Evolutionary conservation across 2,329 filamentous ascomycete genomes (phyloP).

Genomic region (Xylaria polymorpha): DNA sequence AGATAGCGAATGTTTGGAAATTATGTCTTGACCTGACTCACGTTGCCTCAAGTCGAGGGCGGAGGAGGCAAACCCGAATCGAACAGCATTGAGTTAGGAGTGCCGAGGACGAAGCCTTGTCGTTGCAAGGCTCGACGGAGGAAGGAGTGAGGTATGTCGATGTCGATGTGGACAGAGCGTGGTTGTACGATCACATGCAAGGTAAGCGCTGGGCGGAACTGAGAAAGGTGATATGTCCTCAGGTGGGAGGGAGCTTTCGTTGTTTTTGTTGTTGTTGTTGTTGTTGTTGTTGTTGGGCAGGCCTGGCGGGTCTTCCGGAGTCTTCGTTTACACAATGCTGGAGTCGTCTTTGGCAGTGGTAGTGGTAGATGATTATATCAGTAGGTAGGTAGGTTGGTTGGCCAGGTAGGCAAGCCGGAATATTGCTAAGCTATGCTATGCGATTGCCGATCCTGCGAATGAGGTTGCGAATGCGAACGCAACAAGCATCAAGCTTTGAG

Average conservation of each 20-base stretch:
- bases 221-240: slow-evolving; percentile 35
- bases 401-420: not conserved
- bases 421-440: slow-evolving; percentile 12
- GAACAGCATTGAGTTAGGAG: slow-evolving; percentile 51
- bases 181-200: slow-evolving; percentile 25
- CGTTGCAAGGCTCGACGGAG: slow-evolving; percentile 11
- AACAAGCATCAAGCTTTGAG: slow-evolving; percentile 11
- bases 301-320: slow-evolving; percentile 20
- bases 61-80: slow-evolving; percentile 55
- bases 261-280: no score
- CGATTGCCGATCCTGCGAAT: slow-evolving; percentile 15
- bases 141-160: slow-evolving; percentile 1
- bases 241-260: slow-evolving; percentile 23
- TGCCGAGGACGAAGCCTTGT: slow-evolving; percentile 22
- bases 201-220: slow-evolving; percentile 11
- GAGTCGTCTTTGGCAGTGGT: not conserved
- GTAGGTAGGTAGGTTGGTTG: slow-evolving; percentile 8
- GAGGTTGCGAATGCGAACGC: slow-evolving; percentile 9
- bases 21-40: slow-evolving; percentile 52
- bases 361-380: slow-evolving; percentile 2
- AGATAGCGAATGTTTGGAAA: slow-evolving; percentile 26
- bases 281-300: no score
- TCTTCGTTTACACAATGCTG: slow-evolving; percentile 14
- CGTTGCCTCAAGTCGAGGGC: slow-evolving; percentile 57
- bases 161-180: slow-evolving; percentile 9